Percentiles rank a stretch among this genome's conserved stretches.
Conservation (phyloP, 805 yeast species). For the Alloascoidea africana region DNA sequence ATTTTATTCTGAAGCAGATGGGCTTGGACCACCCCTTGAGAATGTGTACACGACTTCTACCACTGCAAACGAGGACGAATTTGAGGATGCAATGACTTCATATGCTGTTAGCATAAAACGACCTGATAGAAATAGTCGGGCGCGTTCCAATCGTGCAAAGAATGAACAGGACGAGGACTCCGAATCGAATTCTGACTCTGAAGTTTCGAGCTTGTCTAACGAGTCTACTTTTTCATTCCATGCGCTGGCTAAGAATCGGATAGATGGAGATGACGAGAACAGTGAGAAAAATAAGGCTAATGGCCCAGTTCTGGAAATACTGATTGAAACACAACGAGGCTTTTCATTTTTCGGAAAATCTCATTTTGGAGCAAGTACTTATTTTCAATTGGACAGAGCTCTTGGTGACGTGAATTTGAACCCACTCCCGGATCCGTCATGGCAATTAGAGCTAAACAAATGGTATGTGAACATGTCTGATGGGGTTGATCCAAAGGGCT, state of each 20-base stretch:
- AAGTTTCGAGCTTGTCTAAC: neutral
- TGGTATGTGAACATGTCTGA: neutral
- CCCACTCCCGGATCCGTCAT: constrained; percentile 1
- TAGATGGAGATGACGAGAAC: neutral
- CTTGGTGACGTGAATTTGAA: neutral
- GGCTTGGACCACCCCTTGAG: no score
- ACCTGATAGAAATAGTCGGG: no score
- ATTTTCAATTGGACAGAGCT: constrained; percentile 1
- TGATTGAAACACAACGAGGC: neutral
- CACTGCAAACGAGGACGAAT: no score
- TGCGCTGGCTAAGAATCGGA: neutral
- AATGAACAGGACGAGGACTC: no score
- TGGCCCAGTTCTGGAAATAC: neutral
- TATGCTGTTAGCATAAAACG: no score
- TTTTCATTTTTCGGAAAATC: neutral
- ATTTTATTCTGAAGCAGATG: no score
- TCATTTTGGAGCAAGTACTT: neutral
- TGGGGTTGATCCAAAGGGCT: neutral
- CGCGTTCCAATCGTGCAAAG: no score
- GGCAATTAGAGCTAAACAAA: neutral
- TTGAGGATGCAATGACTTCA: no score
- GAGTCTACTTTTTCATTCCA: neutral
- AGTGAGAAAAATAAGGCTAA: neutral
- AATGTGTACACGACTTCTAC: no score
- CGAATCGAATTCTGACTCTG: neutral